These are phyloP conservation scores for Paramecium pentaurelia DNA, from an alignment of 73 alveolate species.

Conservation along the genomic window DNA sequence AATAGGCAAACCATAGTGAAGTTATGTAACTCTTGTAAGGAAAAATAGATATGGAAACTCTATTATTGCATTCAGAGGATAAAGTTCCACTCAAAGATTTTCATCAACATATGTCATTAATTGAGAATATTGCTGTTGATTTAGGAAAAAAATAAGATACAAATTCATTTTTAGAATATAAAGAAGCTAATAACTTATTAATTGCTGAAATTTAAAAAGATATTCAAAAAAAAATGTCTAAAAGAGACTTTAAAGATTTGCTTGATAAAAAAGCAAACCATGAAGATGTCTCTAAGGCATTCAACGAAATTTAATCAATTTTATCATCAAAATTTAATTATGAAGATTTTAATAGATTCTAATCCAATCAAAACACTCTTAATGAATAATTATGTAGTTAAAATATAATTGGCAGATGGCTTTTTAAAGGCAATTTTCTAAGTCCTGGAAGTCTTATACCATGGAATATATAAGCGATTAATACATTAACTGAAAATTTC, in stretches of 20 bases:
- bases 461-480: conserved; percentile 93
- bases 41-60: conserved; percentile 58
- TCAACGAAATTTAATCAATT: conserved; percentile 82
- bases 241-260: not conserved
- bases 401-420: conserved; percentile 96
- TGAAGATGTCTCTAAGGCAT: conserved; percentile 83
- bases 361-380: conserved; percentile 79
- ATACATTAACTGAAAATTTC: conserved; percentile 97
- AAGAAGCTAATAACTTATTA: not conserved
- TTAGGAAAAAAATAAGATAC: conserved; percentile 15
- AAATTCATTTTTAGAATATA: conserved; percentile 46
- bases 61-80: conserved; percentile 8
- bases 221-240: not conserved
- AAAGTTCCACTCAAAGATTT: conserved; percentile 38
- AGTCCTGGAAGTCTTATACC: conserved; percentile 85
- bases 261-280: conserved; percentile 57
- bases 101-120: not conserved
- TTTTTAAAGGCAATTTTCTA: conserved; percentile 91
- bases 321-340: conserved; percentile 69
- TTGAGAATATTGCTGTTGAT: conserved; percentile 21
- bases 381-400: conserved; percentile 93
- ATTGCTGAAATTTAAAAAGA: conserved; percentile 39
- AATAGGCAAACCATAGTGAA: conserved; percentile 43
- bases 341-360: conserved; percentile 70
- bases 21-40: conserved; percentile 41